Evolutionary conservation across 768 basidiomycete species (phyloP).

Genomic region (Suillus decipiens): DNA sequence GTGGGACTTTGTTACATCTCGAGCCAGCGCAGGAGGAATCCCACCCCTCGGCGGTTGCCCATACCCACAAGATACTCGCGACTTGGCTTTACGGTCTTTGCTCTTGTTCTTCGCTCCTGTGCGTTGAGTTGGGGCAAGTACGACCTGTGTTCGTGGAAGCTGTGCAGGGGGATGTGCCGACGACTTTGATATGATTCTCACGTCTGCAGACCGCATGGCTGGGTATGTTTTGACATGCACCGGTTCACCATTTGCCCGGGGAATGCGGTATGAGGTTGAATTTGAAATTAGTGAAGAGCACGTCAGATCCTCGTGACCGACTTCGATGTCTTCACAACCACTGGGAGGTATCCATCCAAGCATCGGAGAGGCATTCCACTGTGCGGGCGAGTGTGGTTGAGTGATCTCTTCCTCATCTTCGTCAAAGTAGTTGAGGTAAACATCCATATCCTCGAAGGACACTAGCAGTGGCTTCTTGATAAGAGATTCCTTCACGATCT

Average conservation of each 20-base stretch:
- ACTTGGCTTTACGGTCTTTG: constrained; percentile 11
- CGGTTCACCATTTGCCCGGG: neutral
- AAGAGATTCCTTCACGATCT: neutral
- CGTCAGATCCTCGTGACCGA: constrained; percentile 15
- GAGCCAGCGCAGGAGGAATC: constrained; percentile 32
- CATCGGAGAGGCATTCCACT: constrained; percentile 11
- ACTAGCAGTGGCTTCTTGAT: neutral
- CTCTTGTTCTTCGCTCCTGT: neutral
- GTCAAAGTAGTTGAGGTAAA: neutral
- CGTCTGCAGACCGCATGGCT: neutral
- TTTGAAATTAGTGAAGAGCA: constrained; percentile 14
- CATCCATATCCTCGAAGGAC: neutral
- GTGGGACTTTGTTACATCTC: constrained; percentile 31
- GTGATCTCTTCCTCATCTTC: neutral
- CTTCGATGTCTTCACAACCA: constrained; percentile 27
- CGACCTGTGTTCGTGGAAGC: constrained; percentile 5
- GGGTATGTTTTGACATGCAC: neutral
- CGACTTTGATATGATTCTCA: neutral
- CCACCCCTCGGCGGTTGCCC: constrained; percentile 30
- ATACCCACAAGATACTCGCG: constrained; percentile 7
- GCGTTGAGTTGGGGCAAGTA: constrained; percentile 11
- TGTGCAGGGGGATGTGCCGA: neutral
- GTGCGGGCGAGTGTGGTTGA: neutral
- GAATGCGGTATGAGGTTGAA: neutral
- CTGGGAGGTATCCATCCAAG: constrained; percentile 29